phyloP scores from a whole-genome alignment of 2,329 filamentous ascomycete genomes.

The Akanthomyces muscarius region DNA sequence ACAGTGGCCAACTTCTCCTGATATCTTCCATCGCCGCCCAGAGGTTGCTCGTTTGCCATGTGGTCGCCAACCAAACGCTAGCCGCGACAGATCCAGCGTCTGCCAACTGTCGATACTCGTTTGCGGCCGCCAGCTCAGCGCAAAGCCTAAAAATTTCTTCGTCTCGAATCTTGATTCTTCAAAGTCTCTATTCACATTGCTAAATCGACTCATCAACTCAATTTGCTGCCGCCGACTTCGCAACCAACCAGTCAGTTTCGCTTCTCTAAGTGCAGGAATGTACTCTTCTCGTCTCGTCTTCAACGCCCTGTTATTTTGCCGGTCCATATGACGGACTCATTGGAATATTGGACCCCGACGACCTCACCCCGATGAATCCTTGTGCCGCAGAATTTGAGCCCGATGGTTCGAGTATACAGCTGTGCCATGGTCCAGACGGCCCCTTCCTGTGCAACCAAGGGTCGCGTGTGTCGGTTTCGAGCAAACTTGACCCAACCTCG shows the following conservation, averaged over 20 bases:
- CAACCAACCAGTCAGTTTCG: neutral
- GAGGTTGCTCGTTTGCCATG: neutral
- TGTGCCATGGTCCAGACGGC: neutral
- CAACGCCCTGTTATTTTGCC: neutral
- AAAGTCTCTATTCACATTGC: neutral
- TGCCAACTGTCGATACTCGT: slow-evolving; percentile 10
- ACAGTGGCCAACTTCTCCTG: neutral
- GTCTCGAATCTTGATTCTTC: neutral
- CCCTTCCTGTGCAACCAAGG: slow-evolving; percentile 5
- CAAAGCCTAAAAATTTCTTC: no score
- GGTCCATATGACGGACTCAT: neutral
- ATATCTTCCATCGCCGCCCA: neutral
- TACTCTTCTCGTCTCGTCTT: neutral
- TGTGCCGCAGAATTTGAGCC: slow-evolving; percentile 8
- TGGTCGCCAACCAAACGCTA: neutral
- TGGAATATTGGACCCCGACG: neutral
- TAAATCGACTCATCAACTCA: neutral
- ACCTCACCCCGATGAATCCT: slow-evolving; percentile 1
- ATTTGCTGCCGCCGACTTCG: neutral
- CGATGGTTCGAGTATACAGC: neutral
- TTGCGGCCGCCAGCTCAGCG: neutral
- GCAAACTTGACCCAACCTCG: neutral
- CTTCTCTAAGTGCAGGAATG: neutral
- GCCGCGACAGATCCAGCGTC: neutral
- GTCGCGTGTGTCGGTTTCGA: neutral